phyloP scores from a whole-genome alignment of 345 rosid species.

The Salix arbutifolia region DNA sequence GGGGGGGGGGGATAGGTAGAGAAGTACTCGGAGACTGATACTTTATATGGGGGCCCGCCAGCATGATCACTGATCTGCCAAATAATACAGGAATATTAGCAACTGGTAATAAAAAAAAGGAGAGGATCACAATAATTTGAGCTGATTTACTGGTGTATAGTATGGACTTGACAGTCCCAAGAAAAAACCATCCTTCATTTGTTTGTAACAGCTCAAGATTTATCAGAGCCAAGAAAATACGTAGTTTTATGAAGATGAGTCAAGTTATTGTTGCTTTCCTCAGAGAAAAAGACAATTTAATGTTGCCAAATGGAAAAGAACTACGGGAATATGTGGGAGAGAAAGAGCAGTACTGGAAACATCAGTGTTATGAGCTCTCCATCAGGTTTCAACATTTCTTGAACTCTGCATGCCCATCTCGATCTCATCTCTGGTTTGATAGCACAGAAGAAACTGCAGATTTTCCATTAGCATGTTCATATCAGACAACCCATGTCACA shows the following conservation, averaged over 20 bases:
- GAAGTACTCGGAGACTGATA: conserved; percentile 64
- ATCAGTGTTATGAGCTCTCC: conserved; percentile 84
- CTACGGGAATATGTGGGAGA: not conserved
- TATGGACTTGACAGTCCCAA: not conserved
- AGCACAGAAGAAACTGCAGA: conserved; percentile 78
- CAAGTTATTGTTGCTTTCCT: not conserved
- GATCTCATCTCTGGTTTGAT: conserved; percentile 59
- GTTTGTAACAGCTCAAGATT: not conserved
- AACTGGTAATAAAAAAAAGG: no score
- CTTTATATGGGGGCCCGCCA: conserved; percentile 91
- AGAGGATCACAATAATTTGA: no score
- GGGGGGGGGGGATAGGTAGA: no score
- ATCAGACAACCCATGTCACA: not conserved
- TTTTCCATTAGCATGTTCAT: not conserved
- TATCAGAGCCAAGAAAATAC: no score
- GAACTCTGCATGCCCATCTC: conserved; percentile 57
- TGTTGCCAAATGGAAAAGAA: no score
- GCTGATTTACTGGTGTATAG: not conserved
- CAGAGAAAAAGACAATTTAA: not conserved
- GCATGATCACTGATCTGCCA: conserved; percentile 65
- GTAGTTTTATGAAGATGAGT: no score
- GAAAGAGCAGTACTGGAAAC: conserved; percentile 54
- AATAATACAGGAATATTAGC: not conserved
- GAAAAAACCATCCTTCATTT: no score
- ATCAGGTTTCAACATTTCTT: conserved; percentile 57